A percentile compares a stretch with the other conserved stretches of the same genome.
Conservation (phyloP, 2,329 filamentous ascomycete species). For the Sporothrix variecibatus region DNA sequence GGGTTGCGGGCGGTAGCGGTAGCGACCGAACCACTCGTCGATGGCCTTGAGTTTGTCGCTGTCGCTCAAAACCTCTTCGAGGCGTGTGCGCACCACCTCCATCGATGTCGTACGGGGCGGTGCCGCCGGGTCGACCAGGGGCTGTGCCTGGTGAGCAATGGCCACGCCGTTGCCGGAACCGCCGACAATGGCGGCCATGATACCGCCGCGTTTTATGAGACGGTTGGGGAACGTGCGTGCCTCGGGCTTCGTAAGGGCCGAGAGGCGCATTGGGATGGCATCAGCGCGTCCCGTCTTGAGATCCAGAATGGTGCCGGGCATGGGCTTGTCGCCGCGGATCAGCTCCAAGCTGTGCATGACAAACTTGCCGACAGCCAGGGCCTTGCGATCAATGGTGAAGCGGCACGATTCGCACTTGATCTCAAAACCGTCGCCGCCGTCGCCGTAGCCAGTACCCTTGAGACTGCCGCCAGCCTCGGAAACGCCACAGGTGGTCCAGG, state of each 20-base stretch:
- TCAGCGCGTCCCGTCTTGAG: conserved; percentile 46
- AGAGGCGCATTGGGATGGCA: background rate
- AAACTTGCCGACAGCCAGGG: conserved; percentile 64
- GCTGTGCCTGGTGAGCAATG: background rate
- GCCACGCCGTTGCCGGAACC: background rate
- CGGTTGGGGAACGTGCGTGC: conserved; percentile 59
- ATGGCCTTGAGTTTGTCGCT: conserved; percentile 43
- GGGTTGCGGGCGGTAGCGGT: background rate
- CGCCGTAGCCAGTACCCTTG: conserved; percentile 61
- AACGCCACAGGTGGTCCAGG: conserved; percentile 59
- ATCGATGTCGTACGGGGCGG: conserved; percentile 46
- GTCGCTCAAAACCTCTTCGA: conserved; percentile 51
- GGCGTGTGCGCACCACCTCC: conserved; percentile 50
- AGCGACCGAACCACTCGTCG: conserved; percentile 35
- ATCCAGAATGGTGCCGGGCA: conserved; percentile 69
- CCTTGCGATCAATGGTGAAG: conserved; percentile 55
- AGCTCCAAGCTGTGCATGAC: conserved; percentile 55
- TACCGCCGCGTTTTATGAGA: conserved; percentile 45
- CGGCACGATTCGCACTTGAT: conserved; percentile 54
- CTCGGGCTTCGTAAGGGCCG: conserved; percentile 25
- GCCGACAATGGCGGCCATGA: background rate
- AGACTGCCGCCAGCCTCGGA: conserved; percentile 35
- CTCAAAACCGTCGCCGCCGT: conserved; percentile 54
- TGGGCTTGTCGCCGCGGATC: conserved; percentile 50
- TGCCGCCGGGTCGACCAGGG: conserved; percentile 29